Conservation (phyloP, 2,329 filamentous ascomycete genomes). For the Aureobasidium musti region DNA sequence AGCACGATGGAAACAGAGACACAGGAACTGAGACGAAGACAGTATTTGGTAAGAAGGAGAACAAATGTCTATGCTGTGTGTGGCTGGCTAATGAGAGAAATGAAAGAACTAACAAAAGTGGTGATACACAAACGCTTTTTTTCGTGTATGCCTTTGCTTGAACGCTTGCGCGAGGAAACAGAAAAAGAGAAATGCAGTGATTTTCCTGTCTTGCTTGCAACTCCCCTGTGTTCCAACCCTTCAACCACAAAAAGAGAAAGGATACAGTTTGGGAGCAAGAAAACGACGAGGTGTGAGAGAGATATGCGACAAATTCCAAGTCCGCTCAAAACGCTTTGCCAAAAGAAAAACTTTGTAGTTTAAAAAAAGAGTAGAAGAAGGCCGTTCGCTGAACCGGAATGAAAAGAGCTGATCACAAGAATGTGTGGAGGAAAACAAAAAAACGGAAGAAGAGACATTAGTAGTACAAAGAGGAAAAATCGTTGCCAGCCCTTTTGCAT, state of each 20-base stretch:
- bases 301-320: neutral
- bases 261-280: neutral
- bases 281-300: neutral
- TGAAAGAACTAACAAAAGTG: neutral
- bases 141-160: neutral
- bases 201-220: neutral
- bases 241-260: neutral
- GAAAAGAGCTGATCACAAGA: conserved; percentile 10
- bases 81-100: conserved; percentile 2
- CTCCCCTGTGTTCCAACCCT: neutral
- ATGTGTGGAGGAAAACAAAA: neutral
- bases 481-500: conserved; percentile 15
- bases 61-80: conserved; percentile 20
- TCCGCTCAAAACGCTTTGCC: conserved; percentile 25
- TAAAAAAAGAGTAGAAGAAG: neutral
- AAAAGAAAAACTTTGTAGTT: neutral
- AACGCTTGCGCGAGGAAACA: neutral
- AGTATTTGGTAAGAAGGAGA: neutral
- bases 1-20: neutral
- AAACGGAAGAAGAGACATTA: conserved; percentile 19
- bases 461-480: conserved; percentile 27
- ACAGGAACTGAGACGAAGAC: neutral
- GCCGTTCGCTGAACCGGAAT: conserved; percentile 26
- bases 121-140: conserved; percentile 12
- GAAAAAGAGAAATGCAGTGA: neutral